These are phyloP conservation scores for Myxozyma melibiosi DNA, from an alignment of 805 yeast species.

Conservation along the genomic window DNA sequence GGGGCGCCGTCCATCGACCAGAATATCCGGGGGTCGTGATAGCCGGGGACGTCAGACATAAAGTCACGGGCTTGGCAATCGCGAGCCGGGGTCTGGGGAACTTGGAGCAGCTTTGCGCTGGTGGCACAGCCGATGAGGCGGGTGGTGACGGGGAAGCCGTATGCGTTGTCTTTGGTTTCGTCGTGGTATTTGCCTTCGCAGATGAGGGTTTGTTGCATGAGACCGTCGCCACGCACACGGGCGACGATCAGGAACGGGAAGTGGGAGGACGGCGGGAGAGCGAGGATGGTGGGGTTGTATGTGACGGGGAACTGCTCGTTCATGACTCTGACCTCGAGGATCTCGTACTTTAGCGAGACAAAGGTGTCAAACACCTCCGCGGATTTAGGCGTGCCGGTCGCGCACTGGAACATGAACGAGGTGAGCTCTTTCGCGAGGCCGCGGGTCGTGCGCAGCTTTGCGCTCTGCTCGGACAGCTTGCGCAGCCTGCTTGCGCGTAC, in stretches of 20 bases:
- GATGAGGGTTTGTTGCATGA: slow-evolving; percentile 18
- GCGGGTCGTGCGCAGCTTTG: not conserved
- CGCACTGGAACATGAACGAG: slow-evolving; percentile 12
- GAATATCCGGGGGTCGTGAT: slow-evolving; percentile 30
- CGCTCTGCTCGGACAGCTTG: slow-evolving; percentile 3
- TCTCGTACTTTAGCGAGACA: slow-evolving; percentile 17
- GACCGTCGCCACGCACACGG: slow-evolving; percentile 30
- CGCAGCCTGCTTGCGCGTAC: not conserved
- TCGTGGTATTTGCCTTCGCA: slow-evolving; percentile 31
- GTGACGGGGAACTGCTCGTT: slow-evolving; percentile 26
- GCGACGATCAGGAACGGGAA: slow-evolving; percentile 29
- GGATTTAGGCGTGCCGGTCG: not conserved
- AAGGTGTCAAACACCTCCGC: slow-evolving; percentile 24
- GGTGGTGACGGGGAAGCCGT: slow-evolving; percentile 15
- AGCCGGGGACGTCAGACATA: slow-evolving; percentile 31
- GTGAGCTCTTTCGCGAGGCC: not conserved
- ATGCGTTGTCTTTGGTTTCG: slow-evolving; percentile 8
- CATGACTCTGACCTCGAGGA: slow-evolving; percentile 24
- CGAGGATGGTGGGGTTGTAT: slow-evolving; percentile 30
- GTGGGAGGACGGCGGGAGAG: slow-evolving; percentile 31
- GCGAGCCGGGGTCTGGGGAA: slow-evolving; percentile 31
- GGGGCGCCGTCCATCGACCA: slow-evolving; percentile 34
- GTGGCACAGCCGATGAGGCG: slow-evolving; percentile 26
- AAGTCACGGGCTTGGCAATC: slow-evolving; percentile 24
- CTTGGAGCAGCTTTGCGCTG: slow-evolving; percentile 17